phyloP scores from a whole-genome alignment of 495 filamentous ascomycete species.

The Aspergillus indologenus region DNA sequence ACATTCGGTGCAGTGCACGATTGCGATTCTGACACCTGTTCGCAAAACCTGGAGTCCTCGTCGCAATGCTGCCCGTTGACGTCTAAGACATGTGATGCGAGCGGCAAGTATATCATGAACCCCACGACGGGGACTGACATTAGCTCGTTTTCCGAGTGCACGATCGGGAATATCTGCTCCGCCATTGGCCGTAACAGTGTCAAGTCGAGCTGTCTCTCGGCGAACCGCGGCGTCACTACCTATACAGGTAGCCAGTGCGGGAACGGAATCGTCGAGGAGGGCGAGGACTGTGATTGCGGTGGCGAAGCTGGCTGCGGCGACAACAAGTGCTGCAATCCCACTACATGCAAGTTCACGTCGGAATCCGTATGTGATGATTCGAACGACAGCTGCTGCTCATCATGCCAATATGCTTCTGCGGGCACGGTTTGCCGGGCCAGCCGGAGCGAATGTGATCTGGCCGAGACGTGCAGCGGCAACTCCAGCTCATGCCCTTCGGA shows the following conservation, averaged over 20 bases:
- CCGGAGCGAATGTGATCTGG: slow-evolving; percentile 75
- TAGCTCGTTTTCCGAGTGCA: slow-evolving; percentile 78
- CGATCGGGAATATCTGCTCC: slow-evolving; percentile 93
- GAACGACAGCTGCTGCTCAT: slow-evolving; percentile 85
- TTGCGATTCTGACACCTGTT: slow-evolving; percentile 68
- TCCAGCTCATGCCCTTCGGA: slow-evolving; percentile 73
- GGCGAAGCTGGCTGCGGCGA: slow-evolving; percentile 64
- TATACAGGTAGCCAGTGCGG: slow-evolving; percentile 85
- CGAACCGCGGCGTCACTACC: slow-evolving; percentile 82
- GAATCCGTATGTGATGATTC: slow-evolving; percentile 79
- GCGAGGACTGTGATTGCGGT: slow-evolving; percentile 96
- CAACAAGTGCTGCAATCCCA: slow-evolving; percentile 80
- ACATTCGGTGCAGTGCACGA: slow-evolving; percentile 97
- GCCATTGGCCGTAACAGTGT: slow-evolving; percentile 78
- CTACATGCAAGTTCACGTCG: slow-evolving; percentile 81
- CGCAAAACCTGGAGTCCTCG: slow-evolving; percentile 52
- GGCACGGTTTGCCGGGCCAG: slow-evolving; percentile 74
- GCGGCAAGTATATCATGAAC: slow-evolving; percentile 87
- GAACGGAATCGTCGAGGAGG: slow-evolving; percentile 93
- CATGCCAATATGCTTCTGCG: slow-evolving; percentile 68
- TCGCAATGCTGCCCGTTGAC: slow-evolving; percentile 88
- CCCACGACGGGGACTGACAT: slow-evolving; percentile 74
- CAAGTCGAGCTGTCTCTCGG: slow-evolving; percentile 69
- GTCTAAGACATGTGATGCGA: slow-evolving; percentile 67
- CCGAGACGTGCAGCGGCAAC: slow-evolving; percentile 76